Percentiles rank a stretch among this genome's conserved stretches.
Evolutionary conservation across 108 stramenopile genomes (phyloP).

Genomic region (Mediolabrus comicus): DNA sequence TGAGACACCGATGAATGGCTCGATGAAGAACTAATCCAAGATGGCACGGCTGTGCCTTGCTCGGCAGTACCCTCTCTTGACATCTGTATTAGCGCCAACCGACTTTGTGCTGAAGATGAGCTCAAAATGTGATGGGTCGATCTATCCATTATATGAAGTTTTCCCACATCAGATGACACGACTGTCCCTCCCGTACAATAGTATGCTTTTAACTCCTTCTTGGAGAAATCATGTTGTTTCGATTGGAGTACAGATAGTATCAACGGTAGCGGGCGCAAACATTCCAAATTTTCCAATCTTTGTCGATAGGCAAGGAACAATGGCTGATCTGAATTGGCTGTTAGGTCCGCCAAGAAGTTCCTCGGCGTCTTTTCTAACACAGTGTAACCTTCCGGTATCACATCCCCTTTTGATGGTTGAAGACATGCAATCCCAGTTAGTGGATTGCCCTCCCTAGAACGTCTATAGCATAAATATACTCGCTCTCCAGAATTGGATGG

Average conservation of each 20-base stretch:
- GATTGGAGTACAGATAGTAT: slow-evolving; percentile 58
- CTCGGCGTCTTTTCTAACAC: slow-evolving; percentile 80
- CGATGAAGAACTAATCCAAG: slow-evolving; percentile 41
- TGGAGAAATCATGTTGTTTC: slow-evolving; percentile 12
- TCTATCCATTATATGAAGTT: slow-evolving; percentile 86
- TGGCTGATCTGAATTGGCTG: slow-evolving; percentile 33
- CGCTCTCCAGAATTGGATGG: slow-evolving; percentile 56
- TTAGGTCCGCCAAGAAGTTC: slow-evolving; percentile 69
- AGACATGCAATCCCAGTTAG: slow-evolving; percentile 77
- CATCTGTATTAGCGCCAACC: slow-evolving; percentile 68
- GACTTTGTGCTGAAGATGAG: slow-evolving; percentile 74
- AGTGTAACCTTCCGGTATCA: slow-evolving; percentile 82
- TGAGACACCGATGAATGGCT: slow-evolving; percentile 9
- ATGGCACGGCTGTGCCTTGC: slow-evolving; percentile 26
- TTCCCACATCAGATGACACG: slow-evolving; percentile 70
- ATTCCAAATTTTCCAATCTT: slow-evolving; percentile 79
- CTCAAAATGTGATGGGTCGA: slow-evolving; percentile 79
- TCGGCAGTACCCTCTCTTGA: slow-evolving; percentile 49
- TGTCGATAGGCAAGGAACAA: slow-evolving; percentile 83
- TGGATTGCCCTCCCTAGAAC: slow-evolving; percentile 90
- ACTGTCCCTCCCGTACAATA: slow-evolving; percentile 84
- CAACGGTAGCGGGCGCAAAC: slow-evolving; percentile 75
- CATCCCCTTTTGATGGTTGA: slow-evolving; percentile 59
- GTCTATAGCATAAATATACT: slow-evolving; percentile 75
- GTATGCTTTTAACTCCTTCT: slow-evolving; percentile 61